Evolutionary conservation across 805 yeast genomes (phyloP).

Genomic region (Metschnikowia continentalis): DNA sequence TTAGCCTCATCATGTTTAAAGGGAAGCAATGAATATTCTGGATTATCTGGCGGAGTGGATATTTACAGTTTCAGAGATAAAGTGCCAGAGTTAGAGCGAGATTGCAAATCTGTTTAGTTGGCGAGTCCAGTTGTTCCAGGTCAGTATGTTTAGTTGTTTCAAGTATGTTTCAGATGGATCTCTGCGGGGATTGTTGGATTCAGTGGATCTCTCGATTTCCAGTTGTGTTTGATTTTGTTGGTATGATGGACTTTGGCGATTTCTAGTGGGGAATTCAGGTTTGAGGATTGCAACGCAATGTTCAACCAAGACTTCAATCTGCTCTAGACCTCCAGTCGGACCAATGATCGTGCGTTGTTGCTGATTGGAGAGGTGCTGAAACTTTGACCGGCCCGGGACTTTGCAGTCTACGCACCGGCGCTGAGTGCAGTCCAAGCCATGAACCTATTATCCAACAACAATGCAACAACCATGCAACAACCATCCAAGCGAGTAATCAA

Average conservation of each 20-base stretch:
- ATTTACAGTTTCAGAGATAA: too few relatives aligned
- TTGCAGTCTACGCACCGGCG: not conserved
- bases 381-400: not conserved
- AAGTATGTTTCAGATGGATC: too few relatives aligned
- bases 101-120: too few relatives aligned
- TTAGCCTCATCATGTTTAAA: not conserved
- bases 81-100: too few relatives aligned
- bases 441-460: not conserved
- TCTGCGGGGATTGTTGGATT: too few relatives aligned
- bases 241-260: too few relatives aligned
- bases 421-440: not conserved
- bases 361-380: not conserved
- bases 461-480: not conserved
- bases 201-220: too few relatives aligned
- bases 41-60: not conserved
- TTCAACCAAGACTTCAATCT: not conserved
- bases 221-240: too few relatives aligned
- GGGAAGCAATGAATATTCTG: not conserved
- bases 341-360: not conserved
- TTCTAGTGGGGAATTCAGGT: too few relatives aligned
- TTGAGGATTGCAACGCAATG: not conserved
- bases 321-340: not conserved
- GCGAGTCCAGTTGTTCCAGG: too few relatives aligned
- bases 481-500: too few relatives aligned
- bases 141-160: too few relatives aligned